These are phyloP conservation scores for Oidiodendron maius DNA, from an alignment of 495 filamentous ascomycete species.

Conservation along the genomic window DNA sequence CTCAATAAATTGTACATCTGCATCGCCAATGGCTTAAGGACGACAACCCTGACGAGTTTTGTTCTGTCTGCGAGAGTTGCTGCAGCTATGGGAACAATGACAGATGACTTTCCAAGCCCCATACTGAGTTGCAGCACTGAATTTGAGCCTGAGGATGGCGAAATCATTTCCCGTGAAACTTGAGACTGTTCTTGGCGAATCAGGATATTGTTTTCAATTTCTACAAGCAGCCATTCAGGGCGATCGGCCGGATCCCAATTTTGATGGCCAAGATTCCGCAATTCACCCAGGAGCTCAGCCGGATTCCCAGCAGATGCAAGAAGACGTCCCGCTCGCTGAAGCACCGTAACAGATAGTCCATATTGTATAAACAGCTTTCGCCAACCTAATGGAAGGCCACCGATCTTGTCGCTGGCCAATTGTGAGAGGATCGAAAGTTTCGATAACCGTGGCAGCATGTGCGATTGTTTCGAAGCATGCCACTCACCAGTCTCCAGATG, in stretches of 20 bases:
- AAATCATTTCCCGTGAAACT: slow-evolving; percentile 45
- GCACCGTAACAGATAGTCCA: slow-evolving; percentile 25
- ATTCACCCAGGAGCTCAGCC: slow-evolving; percentile 30
- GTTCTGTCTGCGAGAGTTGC: slow-evolving; percentile 10
- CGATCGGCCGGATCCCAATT: slow-evolving; percentile 42
- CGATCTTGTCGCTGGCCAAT: slow-evolving; percentile 23
- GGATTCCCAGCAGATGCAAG: slow-evolving; percentile 8
- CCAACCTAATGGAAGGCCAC: slow-evolving; percentile 22
- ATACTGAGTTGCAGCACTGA: slow-evolving; percentile 49
- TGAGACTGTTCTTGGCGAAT: slow-evolving; percentile 46
- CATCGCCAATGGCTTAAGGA: slow-evolving; percentile 13
- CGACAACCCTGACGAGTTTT: slow-evolving; percentile 9
- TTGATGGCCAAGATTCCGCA: slow-evolving; percentile 36
- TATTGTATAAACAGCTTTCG: slow-evolving; percentile 28
- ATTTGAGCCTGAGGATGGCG: slow-evolving; percentile 36
- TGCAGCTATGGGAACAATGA: slow-evolving; percentile 17
- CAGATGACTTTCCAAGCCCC: slow-evolving; percentile 21
- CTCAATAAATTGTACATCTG: slow-evolving; percentile 13
- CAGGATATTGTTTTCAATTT: slow-evolving; percentile 49
- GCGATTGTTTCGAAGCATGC: neutral
- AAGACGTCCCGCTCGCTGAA: slow-evolving; percentile 36
- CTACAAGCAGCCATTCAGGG: slow-evolving; percentile 52
- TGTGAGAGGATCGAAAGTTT: slow-evolving; percentile 31
- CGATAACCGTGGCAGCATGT: slow-evolving; percentile 23
- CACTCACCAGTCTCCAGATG: slow-evolving; percentile 1